These are phyloP conservation scores for Globisporangium sylvaticum DNA, from an alignment of 352 stramenopile species.

Conservation along the genomic window DNA sequence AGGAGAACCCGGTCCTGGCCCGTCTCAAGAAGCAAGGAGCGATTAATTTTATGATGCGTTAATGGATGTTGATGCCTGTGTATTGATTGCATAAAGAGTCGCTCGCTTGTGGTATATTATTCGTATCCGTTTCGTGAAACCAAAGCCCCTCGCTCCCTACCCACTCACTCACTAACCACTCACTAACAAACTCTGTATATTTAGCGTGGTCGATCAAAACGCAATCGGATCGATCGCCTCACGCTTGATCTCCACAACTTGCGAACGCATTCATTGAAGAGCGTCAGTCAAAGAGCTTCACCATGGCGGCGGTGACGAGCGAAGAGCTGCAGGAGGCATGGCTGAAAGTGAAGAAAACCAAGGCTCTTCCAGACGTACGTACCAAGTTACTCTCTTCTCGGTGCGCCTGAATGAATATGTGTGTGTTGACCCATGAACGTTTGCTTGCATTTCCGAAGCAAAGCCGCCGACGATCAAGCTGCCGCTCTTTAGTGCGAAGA, in stretches of 20 bases:
- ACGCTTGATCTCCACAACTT: background rate
- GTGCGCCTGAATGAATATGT: background rate
- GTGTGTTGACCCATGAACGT: background rate
- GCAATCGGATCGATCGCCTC: background rate
- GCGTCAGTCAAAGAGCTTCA: background rate
- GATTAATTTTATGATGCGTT: constrained; percentile 84
- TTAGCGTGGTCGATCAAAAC: background rate
- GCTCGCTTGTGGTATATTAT: background rate
- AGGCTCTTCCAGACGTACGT: constrained; percentile 41
- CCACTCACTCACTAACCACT: background rate
- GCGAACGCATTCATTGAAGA: background rate
- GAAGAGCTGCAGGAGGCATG: constrained; percentile 66
- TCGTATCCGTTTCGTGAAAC: constrained; percentile 9
- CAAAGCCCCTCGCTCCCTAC: too few species aligned
- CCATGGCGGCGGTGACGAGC: constrained; percentile 56
- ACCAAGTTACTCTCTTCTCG: background rate
- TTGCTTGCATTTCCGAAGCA: background rate
- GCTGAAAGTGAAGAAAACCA: constrained; percentile 64
- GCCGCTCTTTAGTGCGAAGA: constrained; percentile 49
- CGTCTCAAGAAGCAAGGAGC: constrained; percentile 77
- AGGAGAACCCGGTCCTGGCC: constrained; percentile 70
- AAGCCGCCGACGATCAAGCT: constrained; percentile 60
- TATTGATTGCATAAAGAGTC: background rate
- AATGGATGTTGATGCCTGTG: constrained; percentile 14
- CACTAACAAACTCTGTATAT: background rate